These are phyloP conservation scores for Aspergillus haitiensis DNA, from an alignment of 495 filamentous ascomycete genomes.

Conservation along the genomic window DNA sequence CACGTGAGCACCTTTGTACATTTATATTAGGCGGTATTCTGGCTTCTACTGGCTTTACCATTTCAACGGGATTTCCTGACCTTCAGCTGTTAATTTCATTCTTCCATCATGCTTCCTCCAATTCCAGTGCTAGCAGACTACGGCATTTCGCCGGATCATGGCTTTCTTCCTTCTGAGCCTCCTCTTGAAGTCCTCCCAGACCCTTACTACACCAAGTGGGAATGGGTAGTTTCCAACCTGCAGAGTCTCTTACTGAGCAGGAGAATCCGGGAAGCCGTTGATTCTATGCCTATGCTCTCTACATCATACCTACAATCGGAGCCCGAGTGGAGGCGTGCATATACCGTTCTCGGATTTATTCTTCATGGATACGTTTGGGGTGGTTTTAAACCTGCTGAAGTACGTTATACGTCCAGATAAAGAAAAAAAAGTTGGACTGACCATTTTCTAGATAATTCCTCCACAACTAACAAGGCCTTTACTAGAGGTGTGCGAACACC, in stretches of 20 bases:
- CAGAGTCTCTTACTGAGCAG: constrained; percentile 82
- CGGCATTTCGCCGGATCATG: constrained; percentile 79
- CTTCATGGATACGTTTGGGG: constrained; percentile 95
- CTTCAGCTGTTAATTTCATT: background rate
- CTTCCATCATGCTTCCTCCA: constrained; percentile 70
- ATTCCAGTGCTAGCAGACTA: constrained; percentile 80
- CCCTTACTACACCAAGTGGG: constrained; percentile 92
- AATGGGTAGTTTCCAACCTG: constrained; percentile 78
- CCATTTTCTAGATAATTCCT: constrained; percentile 66
- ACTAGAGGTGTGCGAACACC: constrained; percentile 70
- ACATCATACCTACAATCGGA: constrained; percentile 76
- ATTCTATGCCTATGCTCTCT: constrained; percentile 76
- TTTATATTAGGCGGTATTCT: constrained; percentile 5
- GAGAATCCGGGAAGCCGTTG: constrained; percentile 71
- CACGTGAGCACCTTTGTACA: constrained; percentile 15
- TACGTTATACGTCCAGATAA: constrained; percentile 32
- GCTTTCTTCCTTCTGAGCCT: constrained; percentile 83
- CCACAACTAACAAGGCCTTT: constrained; percentile 81
- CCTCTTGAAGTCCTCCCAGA: constrained; percentile 79
- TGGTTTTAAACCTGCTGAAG: constrained; percentile 76
- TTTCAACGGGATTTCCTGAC: background rate
- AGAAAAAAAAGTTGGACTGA: background rate
- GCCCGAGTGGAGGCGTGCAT: constrained; percentile 89
- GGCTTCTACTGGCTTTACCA: background rate
- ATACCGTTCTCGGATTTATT: constrained; percentile 83